phyloP scores from a whole-genome alignment of 73 alveolate genomes.

The Paramecium primaurelia region DNA sequence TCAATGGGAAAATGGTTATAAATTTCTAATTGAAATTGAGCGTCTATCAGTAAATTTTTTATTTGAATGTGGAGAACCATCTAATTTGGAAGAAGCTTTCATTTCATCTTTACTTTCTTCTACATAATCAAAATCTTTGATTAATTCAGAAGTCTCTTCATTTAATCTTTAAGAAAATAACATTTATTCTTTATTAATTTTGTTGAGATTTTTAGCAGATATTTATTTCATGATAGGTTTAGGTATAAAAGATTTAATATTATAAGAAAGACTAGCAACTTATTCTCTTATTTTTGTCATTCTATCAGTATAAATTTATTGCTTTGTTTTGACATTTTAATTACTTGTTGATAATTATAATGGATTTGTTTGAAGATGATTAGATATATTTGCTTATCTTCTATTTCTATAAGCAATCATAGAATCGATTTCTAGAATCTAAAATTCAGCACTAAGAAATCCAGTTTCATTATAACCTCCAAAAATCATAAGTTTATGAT shows the following conservation, averaged over 20 bases:
- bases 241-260: conserved; percentile 25
- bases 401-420: not conserved
- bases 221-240: not conserved
- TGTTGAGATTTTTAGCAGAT: not conserved
- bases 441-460: not conserved
- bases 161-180: not conserved
- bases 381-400: not conserved
- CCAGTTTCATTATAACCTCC: conserved; percentile 39
- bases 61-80: not conserved
- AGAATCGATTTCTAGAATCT: not conserved
- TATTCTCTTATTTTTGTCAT: not conserved
- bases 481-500: conserved; percentile 32
- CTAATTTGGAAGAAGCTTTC: not conserved
- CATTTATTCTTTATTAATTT: not conserved
- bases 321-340: not conserved
- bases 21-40: not conserved
- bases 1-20: conserved; percentile 17
- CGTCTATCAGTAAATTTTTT: not conserved
- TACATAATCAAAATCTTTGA: not conserved
- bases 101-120: not conserved
- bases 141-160: not conserved
- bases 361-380: not conserved
- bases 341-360: not conserved
- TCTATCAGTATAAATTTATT: not conserved
- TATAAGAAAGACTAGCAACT: conserved; percentile 12